These are phyloP conservation scores for Acacia confusa DNA, from an alignment of 306 rosid genomes.

Conservation along the genomic window DNA sequence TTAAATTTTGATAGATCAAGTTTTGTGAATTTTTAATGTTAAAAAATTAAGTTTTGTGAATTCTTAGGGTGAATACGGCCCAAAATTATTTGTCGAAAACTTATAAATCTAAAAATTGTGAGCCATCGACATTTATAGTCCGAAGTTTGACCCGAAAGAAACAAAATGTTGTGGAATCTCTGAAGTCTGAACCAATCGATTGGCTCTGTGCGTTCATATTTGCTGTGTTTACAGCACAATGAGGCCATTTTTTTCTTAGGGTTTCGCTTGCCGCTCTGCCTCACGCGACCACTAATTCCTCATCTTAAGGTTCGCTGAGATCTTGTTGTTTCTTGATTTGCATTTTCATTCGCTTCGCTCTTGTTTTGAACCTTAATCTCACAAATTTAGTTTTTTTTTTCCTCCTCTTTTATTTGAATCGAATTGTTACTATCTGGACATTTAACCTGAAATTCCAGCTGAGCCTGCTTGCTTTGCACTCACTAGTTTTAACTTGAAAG, in stretches of 20 bases:
- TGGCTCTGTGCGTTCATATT: constrained; percentile 30
- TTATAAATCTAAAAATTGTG: neutral
- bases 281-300: neutral
- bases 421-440: neutral
- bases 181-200: constrained; percentile 26
- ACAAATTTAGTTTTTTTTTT: neutral
- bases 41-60: neutral
- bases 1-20: neutral
- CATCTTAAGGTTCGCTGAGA: neutral
- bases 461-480: neutral
- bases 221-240: constrained; percentile 2
- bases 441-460: neutral
- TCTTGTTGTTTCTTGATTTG: neutral
- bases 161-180: constrained; percentile 32
- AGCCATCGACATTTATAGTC: neutral
- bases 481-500: neutral
- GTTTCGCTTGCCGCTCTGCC: constrained; percentile 25
- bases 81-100: neutral
- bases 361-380: neutral
- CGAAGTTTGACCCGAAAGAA: neutral
- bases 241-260: constrained; percentile 33
- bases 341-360: neutral
- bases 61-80: neutral
- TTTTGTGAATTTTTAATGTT: no score
- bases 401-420: neutral